Percentiles rank a stretch among this genome's conserved stretches.
Conservation (phyloP, 225 moss, liverwort and hornwort genomes). For the Pleurozium schreberi region DNA sequence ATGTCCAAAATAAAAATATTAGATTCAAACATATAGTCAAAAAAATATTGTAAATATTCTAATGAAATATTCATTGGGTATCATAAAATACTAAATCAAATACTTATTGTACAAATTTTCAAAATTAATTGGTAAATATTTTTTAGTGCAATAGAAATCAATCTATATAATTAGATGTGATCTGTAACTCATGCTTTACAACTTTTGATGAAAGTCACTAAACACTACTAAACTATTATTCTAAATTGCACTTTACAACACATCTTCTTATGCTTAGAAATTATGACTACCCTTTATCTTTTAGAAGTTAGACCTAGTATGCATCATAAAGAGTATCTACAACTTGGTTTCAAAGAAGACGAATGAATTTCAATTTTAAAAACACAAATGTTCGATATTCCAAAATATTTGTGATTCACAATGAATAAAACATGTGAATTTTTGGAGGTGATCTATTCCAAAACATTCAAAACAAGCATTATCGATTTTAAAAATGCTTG, state of each 20-base stretch:
- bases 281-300: too few species aligned
- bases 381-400: rapidly evolving
- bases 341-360: neutral
- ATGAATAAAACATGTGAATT: neutral
- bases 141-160: neutral
- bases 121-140: neutral
- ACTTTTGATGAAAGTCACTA: neutral
- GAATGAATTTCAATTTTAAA: neutral
- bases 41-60: rapidly evolving
- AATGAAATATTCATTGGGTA: too few species aligned
- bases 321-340: rapidly evolving
- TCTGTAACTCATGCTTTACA: neutral
- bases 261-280: neutral
- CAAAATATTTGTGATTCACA: rapidly evolving
- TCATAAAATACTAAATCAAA: neutral
- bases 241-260: neutral
- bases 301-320: too few species aligned
- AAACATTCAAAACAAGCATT: neutral
- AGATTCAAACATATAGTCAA: neutral
- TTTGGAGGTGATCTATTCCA: neutral
- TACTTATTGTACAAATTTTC: neutral
- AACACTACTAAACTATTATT: neutral
- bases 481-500: neutral
- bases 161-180: neutral
- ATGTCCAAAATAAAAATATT: too few species aligned